phyloP scores from a whole-genome alignment of 2,329 filamentous ascomycete genomes.

The Penicillium sp. region DNA sequence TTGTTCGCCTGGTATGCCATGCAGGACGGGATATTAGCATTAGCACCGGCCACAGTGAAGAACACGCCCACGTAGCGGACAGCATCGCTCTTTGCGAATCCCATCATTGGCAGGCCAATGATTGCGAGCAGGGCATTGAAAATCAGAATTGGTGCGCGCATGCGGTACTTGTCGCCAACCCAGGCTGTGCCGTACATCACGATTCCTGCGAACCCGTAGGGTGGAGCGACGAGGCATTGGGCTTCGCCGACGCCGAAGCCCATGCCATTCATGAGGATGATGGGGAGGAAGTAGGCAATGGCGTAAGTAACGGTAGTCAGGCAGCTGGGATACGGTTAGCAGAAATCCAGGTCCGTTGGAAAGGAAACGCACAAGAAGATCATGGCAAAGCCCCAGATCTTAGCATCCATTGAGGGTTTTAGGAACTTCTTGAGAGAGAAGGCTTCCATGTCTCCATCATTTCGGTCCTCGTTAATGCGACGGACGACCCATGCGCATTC shows the following conservation, averaged over 20 bases:
- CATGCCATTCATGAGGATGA: constrained; percentile 64
- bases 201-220: constrained; percentile 63
- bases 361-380: constrained; percentile 43
- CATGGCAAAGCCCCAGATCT: constrained; percentile 55
- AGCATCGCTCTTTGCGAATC: constrained; percentile 56
- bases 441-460: constrained; percentile 48
- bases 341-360: not conserved
- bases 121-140: constrained; percentile 65
- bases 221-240: constrained; percentile 70
- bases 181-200: constrained; percentile 60
- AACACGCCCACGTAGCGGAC: constrained; percentile 74
- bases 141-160: constrained; percentile 64
- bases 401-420: constrained; percentile 46
- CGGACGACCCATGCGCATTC: constrained; percentile 51
- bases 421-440: constrained; percentile 51
- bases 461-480: constrained; percentile 52
- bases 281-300: constrained; percentile 73
- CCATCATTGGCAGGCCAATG: constrained; percentile 70
- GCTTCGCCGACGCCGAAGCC: constrained; percentile 61
- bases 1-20: constrained; percentile 86
- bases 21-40: constrained; percentile 70
- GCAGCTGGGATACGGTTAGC: constrained; percentile 50
- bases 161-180: constrained; percentile 62
- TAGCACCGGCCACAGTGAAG: constrained; percentile 70
- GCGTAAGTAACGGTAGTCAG: constrained; percentile 73